Evolutionary conservation across 345 rosid genomes (phyloP).

Genomic region (Eucalyptus shirleyi): DNA sequence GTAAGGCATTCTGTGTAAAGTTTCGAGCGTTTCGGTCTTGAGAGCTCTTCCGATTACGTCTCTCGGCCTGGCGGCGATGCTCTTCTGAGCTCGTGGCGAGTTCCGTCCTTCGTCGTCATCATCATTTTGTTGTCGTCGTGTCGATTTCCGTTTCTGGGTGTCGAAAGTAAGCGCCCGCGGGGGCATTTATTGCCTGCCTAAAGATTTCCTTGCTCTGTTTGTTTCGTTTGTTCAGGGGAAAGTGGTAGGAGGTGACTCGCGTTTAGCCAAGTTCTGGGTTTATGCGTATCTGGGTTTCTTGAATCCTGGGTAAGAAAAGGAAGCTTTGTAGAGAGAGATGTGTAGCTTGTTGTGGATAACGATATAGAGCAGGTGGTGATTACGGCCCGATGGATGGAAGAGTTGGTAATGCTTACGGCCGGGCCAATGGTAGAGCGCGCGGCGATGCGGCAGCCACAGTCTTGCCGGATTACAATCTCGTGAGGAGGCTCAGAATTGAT

Average conservation of each 20-base stretch:
- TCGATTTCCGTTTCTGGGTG: background rate
- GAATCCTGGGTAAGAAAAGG: background rate
- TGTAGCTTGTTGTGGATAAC: background rate
- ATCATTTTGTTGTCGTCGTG: background rate
- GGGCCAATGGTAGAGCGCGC: slow-evolving; percentile 3
- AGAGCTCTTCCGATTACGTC: background rate
- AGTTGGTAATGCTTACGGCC: background rate
- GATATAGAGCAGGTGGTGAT: background rate
- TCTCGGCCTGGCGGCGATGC: background rate
- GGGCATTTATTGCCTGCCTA: background rate
- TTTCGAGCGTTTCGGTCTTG: background rate
- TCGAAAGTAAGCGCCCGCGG: background rate
- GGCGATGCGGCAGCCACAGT: background rate
- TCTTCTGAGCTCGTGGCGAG: background rate
- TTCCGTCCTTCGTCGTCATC: background rate
- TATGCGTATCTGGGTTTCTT: background rate
- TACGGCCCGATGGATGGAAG: background rate
- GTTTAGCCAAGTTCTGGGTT: background rate
- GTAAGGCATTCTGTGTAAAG: background rate
- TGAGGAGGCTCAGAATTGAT: background rate
- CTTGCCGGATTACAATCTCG: background rate
- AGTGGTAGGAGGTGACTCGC: background rate
- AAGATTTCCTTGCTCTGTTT: background rate
- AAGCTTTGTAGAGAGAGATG: background rate
- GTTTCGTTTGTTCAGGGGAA: slow-evolving; percentile 12